Conservation (phyloP, 345 rosid genomes). For the Isatis tinctoria region DNA sequence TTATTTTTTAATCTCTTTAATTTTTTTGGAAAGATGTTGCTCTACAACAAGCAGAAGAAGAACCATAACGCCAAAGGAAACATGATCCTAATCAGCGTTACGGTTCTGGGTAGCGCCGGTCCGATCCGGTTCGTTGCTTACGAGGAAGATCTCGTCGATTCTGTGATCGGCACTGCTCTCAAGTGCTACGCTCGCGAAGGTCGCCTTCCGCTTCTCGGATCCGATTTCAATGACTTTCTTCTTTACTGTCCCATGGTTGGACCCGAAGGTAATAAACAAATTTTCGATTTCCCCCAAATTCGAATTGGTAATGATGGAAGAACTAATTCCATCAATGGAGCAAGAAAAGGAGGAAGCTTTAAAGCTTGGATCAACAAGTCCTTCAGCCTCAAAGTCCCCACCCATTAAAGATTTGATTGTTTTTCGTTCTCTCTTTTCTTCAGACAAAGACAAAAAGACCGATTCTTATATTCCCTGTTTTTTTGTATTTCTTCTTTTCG, state of each 20-base stretch:
- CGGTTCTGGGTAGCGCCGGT: constrained; percentile 89
- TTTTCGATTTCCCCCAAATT: not conserved
- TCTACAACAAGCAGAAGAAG: constrained; percentile 90
- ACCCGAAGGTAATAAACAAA: constrained; percentile 41
- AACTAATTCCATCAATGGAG: constrained; percentile 30
- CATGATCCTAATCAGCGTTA: constrained; percentile 69
- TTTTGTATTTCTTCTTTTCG: not conserved
- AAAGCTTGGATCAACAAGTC: constrained; percentile 94
- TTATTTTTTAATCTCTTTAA: no score
- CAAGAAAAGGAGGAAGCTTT: constrained; percentile 66
- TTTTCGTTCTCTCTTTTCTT: no score
- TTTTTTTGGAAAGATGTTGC: constrained; percentile 53
- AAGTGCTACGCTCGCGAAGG: constrained; percentile 97
- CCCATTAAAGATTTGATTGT: constrained; percentile 40
- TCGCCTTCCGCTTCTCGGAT: constrained; percentile 82
- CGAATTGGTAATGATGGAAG: constrained; percentile 19
- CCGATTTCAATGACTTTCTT: constrained; percentile 67
- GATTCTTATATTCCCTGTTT: not conserved
- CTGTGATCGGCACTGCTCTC: constrained; percentile 75
- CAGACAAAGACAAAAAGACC: not conserved
- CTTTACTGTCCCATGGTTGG: constrained; percentile 72
- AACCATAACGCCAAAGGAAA: constrained; percentile 55
- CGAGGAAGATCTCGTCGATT: constrained; percentile 69
- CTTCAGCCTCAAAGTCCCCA: constrained; percentile 60
- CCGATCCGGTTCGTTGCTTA: constrained; percentile 89